Base-by-base conservation (phyloP, 164 flowering plant species). In the Vitis rupestris region DNA sequence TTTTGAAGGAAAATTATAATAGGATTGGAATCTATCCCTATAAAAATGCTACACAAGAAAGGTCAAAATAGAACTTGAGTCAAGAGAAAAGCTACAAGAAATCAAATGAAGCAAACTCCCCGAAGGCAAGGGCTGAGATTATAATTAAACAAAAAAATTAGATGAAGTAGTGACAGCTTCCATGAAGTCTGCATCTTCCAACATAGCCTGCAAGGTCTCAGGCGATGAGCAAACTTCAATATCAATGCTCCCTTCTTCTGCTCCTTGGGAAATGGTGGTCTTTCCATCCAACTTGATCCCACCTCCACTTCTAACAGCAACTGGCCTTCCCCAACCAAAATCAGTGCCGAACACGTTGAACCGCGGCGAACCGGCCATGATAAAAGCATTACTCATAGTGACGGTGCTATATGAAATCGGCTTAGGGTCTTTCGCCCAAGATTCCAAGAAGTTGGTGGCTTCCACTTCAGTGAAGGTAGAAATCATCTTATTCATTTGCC, bases 321-420 rank as follows among this genome's bases (percentile, higher is more conserved):
- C 17, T 10, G 74, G 74, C 50, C 50, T 71, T 23, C 74, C 74
- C 68, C 68, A 70, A 16, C 73, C 73, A 51, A 69, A 69, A 37
- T 69, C 66, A 14, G 50, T 52, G 2, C 65, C 72, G 19, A 52
- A 61, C 4, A 67, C 58, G 13, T 69, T 37, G 49, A 69, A 69
- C 58, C 59, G 57, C 8, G 74, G 70, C 3, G 74, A 72, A 44
- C 74, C 51, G 27, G 27, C 27, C 27, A 23, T 23, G 27, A 23
- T 23, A 1, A 23, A 23, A 23, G 27, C 27, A 23, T 23, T 23
- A 23, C 27, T 23, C 27, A 23, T 23, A 23, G 27, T 1, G 27
- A 23, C 27, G 27, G 27, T 23, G 27, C 27, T 23, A 23, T 23
- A 23, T 23, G 27, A 23, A 23, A 23, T 23, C 27, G 27, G 27